Percentiles rank a stretch among this genome's conserved stretches.
These are phyloP conservation scores for Brassica napus DNA, from an alignment of 345 rosid genomes.

Conservation along the genomic window DNA sequence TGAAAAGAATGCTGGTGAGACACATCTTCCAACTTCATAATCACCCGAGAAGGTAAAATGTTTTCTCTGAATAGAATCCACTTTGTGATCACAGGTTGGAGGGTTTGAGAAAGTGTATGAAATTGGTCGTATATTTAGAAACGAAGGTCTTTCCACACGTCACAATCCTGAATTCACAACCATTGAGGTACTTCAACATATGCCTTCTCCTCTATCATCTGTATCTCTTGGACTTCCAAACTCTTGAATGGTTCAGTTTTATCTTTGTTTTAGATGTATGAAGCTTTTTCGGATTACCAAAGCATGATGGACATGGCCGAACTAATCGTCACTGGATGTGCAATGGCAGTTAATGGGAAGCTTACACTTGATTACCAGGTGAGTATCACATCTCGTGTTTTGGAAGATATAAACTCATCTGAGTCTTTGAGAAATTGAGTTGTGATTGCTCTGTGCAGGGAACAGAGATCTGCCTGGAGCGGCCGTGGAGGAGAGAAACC, in stretches of 20 bases:
- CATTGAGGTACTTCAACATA: constrained; percentile 67
- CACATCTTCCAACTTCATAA: not conserved
- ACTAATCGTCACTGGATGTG: constrained; percentile 76
- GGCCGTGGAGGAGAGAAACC: constrained; percentile 95
- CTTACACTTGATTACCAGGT: constrained; percentile 87
- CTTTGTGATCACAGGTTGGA: constrained; percentile 68
- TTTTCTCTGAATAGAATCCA: constrained; percentile 5
- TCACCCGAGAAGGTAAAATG: not conserved
- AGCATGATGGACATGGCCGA: constrained; percentile 94
- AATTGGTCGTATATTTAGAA: constrained; percentile 94
- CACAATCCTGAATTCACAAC: constrained; percentile 99
- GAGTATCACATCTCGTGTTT: not conserved
- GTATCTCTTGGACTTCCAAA: constrained; percentile 13
- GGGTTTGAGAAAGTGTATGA: constrained; percentile 98
- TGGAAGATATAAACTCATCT: not conserved
- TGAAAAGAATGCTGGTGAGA: constrained; percentile 94
- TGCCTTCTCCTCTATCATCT: constrained; percentile 11
- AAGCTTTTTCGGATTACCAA: constrained; percentile 90
- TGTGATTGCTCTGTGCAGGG: constrained; percentile 58
- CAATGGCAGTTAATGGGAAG: constrained; percentile 77
- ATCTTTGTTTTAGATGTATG: constrained; percentile 71
- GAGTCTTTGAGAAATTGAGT: constrained; percentile 18
- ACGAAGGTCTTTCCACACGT: constrained; percentile 95
- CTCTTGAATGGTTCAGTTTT: constrained; percentile 20
- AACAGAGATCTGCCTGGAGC: constrained; percentile 66